Base-by-base conservation (phyloP, 305 asterid genomes). In the Plantago lanceolata region DNA sequence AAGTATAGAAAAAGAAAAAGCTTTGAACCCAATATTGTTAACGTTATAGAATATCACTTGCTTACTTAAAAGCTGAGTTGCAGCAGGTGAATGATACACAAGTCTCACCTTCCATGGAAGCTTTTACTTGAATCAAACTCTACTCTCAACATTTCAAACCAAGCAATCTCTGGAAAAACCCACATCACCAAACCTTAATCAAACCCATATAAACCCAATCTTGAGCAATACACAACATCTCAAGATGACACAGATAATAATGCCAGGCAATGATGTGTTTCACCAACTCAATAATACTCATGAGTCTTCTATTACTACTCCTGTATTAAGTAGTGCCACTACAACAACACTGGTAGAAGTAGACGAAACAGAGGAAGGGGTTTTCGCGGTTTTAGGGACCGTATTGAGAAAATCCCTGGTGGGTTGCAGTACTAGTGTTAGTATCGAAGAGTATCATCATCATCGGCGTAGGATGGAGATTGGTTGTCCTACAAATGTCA, bases 401-500 rank as follows among this genome's bases (percentile, higher is more conserved):
- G 80, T 81, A 20, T 68, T 81, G 21, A 78, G 86, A 81, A 85
- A 78, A 53, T 85, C 92, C 72, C 64, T 80, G 65, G 81, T 80
- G 76, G 84, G 79, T 4, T 82, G 85, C 40, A 76, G 70, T 56
- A 53, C 63, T 0, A 72, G 77, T 64, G 47, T 28, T 37, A 48
- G 64, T 57, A 79, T 75, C 51, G 84, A 84, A 44, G 82, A 80
- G 45, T 67, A 72, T 64, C 31, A 81, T 8, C 43, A 55, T 24
- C 16, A 21, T 53, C 8, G 60, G 43, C 17, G 11, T 8, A 8
- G 12, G 13, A 86, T 88, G 95, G 96, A 88, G 70, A 88, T 88
- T 74, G 90, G 96, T 50, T 78, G 84, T 79, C 96, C 96, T 64
- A 75, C 95, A 9, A 82, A 91, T 74, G 95, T 88, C 0, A 79